Conservation (phyloP, 75 land plant genomes). For the Cupressus sempervirens region DNA sequence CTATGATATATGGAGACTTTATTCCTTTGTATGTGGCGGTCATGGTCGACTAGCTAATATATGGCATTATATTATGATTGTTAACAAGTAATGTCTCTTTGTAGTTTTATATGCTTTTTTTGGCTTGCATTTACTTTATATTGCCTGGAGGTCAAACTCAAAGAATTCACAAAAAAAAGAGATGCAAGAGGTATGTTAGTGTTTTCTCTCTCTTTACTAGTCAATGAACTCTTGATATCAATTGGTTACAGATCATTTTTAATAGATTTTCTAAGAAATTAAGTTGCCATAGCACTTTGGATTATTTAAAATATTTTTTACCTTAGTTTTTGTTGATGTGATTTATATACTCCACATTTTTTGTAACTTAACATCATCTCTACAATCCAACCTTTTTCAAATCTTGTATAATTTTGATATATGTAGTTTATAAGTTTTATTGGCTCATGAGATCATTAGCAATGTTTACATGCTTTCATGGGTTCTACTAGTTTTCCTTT, state of each 20-base stretch:
- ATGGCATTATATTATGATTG: not conserved
- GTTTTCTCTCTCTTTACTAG: not conserved
- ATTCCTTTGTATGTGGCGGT: not conserved
- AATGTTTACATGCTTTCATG: not conserved
- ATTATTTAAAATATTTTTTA: not conserved
- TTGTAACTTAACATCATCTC: not conserved
- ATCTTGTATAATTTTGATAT: not conserved
- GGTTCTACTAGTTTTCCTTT: not conserved
- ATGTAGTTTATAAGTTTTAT: not conserved
- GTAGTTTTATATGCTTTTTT: slow-evolving; percentile 91
- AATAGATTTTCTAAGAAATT: not conserved
- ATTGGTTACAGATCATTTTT: not conserved
- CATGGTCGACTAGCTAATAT: not conserved
- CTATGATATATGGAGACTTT: not conserved
- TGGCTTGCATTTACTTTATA: slow-evolving; percentile 90
- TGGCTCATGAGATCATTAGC: not conserved
- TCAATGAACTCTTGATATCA: not conserved
- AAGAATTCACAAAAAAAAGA: slow-evolving; percentile 81
- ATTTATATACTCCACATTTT: not conserved
- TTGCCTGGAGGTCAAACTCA: slow-evolving; percentile 88
- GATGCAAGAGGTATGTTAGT: slow-evolving; percentile 78
- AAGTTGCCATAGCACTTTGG: not conserved
- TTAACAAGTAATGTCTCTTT: slow-evolving; percentile 10
- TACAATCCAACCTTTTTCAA: not conserved
- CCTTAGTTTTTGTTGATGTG: not conserved